These are phyloP conservation scores for Fusarium ambrosium DNA, from an alignment of 2,329 filamentous ascomycete genomes.

Conservation along the genomic window DNA sequence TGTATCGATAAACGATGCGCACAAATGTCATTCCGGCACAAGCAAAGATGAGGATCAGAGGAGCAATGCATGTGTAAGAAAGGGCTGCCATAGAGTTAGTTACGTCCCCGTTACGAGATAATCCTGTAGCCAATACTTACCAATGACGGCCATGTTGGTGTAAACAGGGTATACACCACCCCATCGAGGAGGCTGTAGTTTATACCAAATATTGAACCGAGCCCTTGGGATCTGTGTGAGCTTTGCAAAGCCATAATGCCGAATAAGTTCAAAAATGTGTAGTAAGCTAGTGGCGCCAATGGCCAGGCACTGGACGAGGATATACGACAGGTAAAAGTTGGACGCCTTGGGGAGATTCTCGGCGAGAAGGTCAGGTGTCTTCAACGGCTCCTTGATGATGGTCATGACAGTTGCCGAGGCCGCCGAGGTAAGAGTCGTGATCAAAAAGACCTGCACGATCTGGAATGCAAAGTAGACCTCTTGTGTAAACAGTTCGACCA, in stretches of 20 bases:
- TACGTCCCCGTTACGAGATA: neutral
- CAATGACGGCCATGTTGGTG: conserved; percentile 84
- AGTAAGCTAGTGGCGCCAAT: conserved; percentile 81
- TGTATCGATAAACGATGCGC: conserved; percentile 91
- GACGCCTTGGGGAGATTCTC: conserved; percentile 83
- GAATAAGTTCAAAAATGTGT: conserved; percentile 74
- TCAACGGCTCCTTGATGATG: conserved; percentile 73
- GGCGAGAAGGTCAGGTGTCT: conserved; percentile 75
- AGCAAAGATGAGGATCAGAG: conserved; percentile 86
- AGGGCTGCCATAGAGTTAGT: conserved; percentile 68
- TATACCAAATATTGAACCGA: conserved; percentile 83
- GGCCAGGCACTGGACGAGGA: conserved; percentile 89
- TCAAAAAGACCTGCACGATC: conserved; percentile 91
- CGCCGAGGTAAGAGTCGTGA: conserved; percentile 85
- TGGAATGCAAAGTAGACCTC: conserved; percentile 94
- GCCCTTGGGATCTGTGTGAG: conserved; percentile 84
- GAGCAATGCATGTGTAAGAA: conserved; percentile 88
- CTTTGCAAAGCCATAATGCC: conserved; percentile 72
- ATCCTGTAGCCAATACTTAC: conserved; percentile 60
- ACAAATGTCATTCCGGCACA: conserved; percentile 83
- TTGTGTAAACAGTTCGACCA: conserved; percentile 89
- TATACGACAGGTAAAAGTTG: conserved; percentile 95
- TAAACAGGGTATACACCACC: conserved; percentile 86
- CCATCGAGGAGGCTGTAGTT: conserved; percentile 81
- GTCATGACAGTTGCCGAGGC: conserved; percentile 77